Conservation (phyloP, 2,329 filamentous ascomycete genomes). For the Capronia epimyces region DNA sequence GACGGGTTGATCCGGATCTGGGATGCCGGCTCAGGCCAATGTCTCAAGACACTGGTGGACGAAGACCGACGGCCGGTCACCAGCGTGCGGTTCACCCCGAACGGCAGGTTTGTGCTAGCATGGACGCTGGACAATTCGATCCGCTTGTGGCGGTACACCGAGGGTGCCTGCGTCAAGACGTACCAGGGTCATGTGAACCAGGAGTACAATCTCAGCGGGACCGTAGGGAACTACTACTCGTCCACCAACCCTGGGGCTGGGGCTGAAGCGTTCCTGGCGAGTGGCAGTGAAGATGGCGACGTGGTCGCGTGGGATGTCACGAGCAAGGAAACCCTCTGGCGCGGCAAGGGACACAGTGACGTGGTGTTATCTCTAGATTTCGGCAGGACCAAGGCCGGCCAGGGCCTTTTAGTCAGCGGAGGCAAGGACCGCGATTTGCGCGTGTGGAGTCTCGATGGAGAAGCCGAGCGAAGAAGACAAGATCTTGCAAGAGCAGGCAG, state of each 20-base stretch:
- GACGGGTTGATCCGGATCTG: constrained; percentile 91
- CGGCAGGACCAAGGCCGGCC: constrained; percentile 40
- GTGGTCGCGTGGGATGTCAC: constrained; percentile 87
- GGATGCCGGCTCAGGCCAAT: constrained; percentile 94
- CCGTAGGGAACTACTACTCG: constrained; percentile 67
- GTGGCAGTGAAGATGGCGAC: constrained; percentile 80
- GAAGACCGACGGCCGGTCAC: constrained; percentile 91
- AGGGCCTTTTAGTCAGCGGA: constrained; percentile 27
- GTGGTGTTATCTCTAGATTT: constrained; percentile 56
- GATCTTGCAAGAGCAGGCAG: constrained; percentile 1
- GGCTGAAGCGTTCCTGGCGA: constrained; percentile 61
- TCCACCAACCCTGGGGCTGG: constrained; percentile 24
- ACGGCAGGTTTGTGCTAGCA: constrained; percentile 86
- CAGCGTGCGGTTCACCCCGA: constrained; percentile 86
- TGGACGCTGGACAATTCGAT: constrained; percentile 88
- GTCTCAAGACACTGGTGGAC: constrained; percentile 87
- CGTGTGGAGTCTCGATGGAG: constrained; percentile 23
- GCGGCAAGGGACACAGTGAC: constrained; percentile 50
- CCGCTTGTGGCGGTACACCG: constrained; percentile 90
- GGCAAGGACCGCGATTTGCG: constrained; percentile 26
- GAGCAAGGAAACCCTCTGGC: constrained; percentile 75
- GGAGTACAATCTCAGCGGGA: constrained; percentile 76
- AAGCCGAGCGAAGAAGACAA: constrained; percentile 1
- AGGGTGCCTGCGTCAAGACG: constrained; percentile 88
- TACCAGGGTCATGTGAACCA: constrained; percentile 89